Evolutionary conservation across 2,329 filamentous ascomycete genomes (phyloP).

Genomic region (Beauveria medogensis): DNA sequence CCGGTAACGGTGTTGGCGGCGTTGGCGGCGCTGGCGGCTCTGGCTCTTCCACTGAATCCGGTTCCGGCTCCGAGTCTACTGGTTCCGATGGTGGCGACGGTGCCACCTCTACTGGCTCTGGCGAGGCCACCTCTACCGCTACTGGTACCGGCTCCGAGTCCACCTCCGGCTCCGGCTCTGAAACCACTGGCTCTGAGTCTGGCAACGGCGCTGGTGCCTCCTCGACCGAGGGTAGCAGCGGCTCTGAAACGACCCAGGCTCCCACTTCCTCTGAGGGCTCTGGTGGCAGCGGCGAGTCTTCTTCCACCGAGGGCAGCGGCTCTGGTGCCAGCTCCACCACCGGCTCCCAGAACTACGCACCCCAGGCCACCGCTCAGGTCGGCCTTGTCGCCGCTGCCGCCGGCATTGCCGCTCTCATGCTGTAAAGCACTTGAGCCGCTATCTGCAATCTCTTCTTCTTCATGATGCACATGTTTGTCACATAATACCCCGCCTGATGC

Average conservation of each 20-base stretch:
- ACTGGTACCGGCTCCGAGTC: neutral
- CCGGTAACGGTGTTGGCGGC: neutral
- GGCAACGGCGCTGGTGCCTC: slow-evolving; percentile 13
- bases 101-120: slow-evolving; percentile 11
- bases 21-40: neutral
- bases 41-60: slow-evolving; percentile 12
- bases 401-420: slow-evolving; percentile 39
- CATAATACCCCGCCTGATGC: slow-evolving; percentile 32
- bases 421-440: slow-evolving; percentile 27
- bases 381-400: slow-evolving; percentile 42
- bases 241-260: slow-evolving; percentile 10
- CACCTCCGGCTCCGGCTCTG: neutral
- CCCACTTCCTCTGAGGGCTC: slow-evolving; percentile 13
- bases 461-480: slow-evolving; percentile 33
- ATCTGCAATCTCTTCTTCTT: slow-evolving; percentile 14
- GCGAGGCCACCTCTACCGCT: neutral
- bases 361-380: slow-evolving; percentile 34
- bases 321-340: slow-evolving; percentile 17
- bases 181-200: slow-evolving; percentile 17
- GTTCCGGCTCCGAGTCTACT: slow-evolving; percentile 11
- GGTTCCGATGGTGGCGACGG: slow-evolving; percentile 10
- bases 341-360: slow-evolving; percentile 9
- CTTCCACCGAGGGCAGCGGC: slow-evolving; percentile 10
- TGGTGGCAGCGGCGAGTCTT: slow-evolving; percentile 7
- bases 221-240: slow-evolving; percentile 13